Conservation (phyloP, 352 stramenopile species). For the Globisporangium camurandrum region DNA sequence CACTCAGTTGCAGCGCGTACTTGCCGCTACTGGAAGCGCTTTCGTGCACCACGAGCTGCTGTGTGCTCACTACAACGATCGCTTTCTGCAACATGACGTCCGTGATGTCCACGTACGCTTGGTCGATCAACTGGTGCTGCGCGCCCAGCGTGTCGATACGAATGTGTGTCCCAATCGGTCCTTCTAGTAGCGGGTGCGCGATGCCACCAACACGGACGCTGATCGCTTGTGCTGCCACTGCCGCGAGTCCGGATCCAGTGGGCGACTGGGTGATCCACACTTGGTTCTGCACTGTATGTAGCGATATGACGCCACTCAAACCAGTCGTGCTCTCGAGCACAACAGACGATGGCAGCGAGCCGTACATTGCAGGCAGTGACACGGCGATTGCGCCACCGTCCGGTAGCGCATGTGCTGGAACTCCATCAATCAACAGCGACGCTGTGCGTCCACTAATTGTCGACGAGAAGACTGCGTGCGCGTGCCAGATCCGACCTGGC, state of each 20-base stretch:
- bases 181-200: slow-evolving; percentile 44
- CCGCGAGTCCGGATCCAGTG: slow-evolving; percentile 15
- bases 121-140: slow-evolving; percentile 37
- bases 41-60: slow-evolving; percentile 21
- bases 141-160: slow-evolving; percentile 45
- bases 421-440: slow-evolving; percentile 21
- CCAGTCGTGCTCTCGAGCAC: slow-evolving; percentile 19
- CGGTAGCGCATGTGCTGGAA: slow-evolving; percentile 24
- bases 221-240: slow-evolving; percentile 20
- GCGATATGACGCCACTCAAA: slow-evolving; percentile 17
- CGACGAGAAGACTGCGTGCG: slow-evolving; percentile 10
- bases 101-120: slow-evolving; percentile 32
- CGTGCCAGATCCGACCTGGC: slow-evolving; percentile 22
- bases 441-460: slow-evolving; percentile 32
- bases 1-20: slow-evolving; percentile 42
- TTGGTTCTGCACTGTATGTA: slow-evolving; percentile 15
- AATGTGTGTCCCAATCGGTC: slow-evolving; percentile 31
- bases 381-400: slow-evolving; percentile 32
- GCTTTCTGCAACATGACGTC: slow-evolving; percentile 26
- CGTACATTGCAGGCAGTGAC: slow-evolving; percentile 45
- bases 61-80: slow-evolving; percentile 25
- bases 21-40: slow-evolving; percentile 9
- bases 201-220: slow-evolving; percentile 23
- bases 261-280: slow-evolving; percentile 17
- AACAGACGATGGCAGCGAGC: slow-evolving; percentile 12